phyloP scores from a whole-genome alignment of 2,329 filamentous ascomycete species.

The Penicillium oxalicum region DNA sequence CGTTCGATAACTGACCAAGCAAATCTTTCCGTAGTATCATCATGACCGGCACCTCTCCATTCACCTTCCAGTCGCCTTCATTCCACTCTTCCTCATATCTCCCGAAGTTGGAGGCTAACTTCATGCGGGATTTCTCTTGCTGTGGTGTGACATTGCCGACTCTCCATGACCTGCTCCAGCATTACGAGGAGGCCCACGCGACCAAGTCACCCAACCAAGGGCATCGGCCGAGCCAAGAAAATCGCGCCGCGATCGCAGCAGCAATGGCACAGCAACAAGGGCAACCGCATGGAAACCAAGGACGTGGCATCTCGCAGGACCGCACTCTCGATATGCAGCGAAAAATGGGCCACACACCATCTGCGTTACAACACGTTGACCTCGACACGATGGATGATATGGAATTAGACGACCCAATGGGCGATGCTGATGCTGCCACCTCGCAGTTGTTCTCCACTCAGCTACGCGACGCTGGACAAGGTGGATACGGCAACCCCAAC shows the following conservation, averaged over 20 bases:
- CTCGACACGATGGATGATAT: conserved; percentile 88
- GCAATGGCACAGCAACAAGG: conserved; percentile 47
- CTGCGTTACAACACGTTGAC: conserved; percentile 44
- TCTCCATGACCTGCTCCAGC: conserved; percentile 88
- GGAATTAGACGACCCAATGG: conserved; percentile 87
- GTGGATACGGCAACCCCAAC: conserved; percentile 53
- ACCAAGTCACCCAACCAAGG: conserved; percentile 53
- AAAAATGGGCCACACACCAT: conserved; percentile 31
- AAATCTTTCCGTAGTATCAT: conserved; percentile 60
- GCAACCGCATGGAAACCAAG: conserved; percentile 39
- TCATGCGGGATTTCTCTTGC: conserved; percentile 95
- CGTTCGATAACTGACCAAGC: conserved; percentile 22
- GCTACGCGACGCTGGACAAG: conserved; percentile 63
- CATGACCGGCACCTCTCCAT: conserved; percentile 95
- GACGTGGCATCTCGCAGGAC: conserved; percentile 31
- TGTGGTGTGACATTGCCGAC: conserved; percentile 85
- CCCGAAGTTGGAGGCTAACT: conserved; percentile 92
- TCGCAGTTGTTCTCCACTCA: conserved; percentile 48
- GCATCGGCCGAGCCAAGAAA: conserved; percentile 48
- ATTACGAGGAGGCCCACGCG: conserved; percentile 93
- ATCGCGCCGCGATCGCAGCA: conserved; percentile 45
- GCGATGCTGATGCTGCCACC: conserved; percentile 37
- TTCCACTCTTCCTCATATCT: conserved; percentile 96
- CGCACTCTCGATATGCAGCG: conserved; percentile 33
- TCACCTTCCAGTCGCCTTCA: conserved; percentile 82